A percentile compares a stretch with the other conserved stretches of the same genome.
phyloP scores from a whole-genome alignment of 2,329 filamentous ascomycete genomes.

The Fusarium globosum region DNA sequence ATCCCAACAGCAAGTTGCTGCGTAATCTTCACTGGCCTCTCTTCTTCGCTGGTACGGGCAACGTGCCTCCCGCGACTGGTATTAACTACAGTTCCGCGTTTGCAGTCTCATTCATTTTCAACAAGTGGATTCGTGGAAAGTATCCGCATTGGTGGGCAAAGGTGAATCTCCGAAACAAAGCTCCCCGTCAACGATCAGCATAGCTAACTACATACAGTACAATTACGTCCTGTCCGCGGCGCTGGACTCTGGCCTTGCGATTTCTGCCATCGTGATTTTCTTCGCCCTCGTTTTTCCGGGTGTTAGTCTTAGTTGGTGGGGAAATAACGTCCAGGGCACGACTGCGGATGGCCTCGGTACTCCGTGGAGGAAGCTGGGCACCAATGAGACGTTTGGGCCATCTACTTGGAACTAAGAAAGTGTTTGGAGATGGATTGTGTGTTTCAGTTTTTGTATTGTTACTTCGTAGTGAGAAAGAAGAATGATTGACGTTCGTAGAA shows the following conservation, averaged over 20 bases:
- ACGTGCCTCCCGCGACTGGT: neutral
- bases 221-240: neutral
- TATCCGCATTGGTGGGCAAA: conserved; percentile 7
- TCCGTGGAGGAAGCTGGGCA: neutral
- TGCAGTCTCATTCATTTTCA: conserved; percentile 1
- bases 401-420: neutral
- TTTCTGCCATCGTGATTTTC: conserved; percentile 2
- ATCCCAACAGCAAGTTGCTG: neutral
- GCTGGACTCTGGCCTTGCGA: neutral
- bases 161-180: no score
- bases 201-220: neutral
- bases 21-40: neutral
- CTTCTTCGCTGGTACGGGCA: neutral
- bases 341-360: neutral
- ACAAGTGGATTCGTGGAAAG: conserved; percentile 3
- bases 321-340: neutral
- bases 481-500: accelerated
- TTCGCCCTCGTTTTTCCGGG: neutral
- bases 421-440: neutral
- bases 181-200: no score
- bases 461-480: accelerated
- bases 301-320: neutral
- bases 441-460: accelerated
- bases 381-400: neutral
- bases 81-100: neutral